phyloP scores from a whole-genome alignment of 768 basidiomycete genomes.

The Tricholoma saponaceum region DNA sequence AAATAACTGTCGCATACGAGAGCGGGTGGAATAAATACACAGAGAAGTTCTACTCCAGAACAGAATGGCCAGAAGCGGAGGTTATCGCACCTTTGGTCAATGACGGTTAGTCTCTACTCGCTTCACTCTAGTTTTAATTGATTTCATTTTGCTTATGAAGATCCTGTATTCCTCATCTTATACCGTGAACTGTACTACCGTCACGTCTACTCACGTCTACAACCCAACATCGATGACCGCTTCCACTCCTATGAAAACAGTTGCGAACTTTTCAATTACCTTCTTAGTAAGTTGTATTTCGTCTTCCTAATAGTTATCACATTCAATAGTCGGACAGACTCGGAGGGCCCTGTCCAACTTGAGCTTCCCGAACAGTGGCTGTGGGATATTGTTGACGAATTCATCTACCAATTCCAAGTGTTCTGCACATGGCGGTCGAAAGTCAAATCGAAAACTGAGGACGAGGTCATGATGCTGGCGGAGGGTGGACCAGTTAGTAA shows the following conservation, averaged over 20 bases:
- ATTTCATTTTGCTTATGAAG: slow-evolving; percentile 29
- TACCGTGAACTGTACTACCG: slow-evolving; percentile 96
- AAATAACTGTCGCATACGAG: slow-evolving; percentile 93
- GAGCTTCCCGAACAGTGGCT: slow-evolving; percentile 97
- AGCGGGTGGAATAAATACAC: slow-evolving; percentile 97
- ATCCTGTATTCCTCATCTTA: slow-evolving; percentile 93
- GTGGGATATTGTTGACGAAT: slow-evolving; percentile 97
- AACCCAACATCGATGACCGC: slow-evolving; percentile 94
- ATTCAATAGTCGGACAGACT: slow-evolving; percentile 48
- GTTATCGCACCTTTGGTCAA: slow-evolving; percentile 91
- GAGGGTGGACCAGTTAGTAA: slow-evolving; percentile 62
- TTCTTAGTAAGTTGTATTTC: slow-evolving; percentile 65
- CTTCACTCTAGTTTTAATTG: background rate
- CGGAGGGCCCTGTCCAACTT: slow-evolving; percentile 89
- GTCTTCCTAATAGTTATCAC: background rate
- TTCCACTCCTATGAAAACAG: slow-evolving; percentile 98
- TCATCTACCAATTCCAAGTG: slow-evolving; percentile 97
- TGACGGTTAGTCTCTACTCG: slow-evolving; percentile 55
- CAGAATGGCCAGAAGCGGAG: slow-evolving; percentile 98
- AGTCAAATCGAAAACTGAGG: slow-evolving; percentile 80
- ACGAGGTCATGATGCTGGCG: slow-evolving; percentile 79
- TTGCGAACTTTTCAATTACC: slow-evolving; percentile 97
- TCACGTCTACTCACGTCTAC: slow-evolving; percentile 92
- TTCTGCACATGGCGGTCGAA: slow-evolving; percentile 92
- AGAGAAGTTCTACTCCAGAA: slow-evolving; percentile 90